Percentiles rank a stretch among this genome's conserved stretches.
Conservation (phyloP, 2,329 filamentous ascomycete species). For the Ramichloridium luteum region DNA sequence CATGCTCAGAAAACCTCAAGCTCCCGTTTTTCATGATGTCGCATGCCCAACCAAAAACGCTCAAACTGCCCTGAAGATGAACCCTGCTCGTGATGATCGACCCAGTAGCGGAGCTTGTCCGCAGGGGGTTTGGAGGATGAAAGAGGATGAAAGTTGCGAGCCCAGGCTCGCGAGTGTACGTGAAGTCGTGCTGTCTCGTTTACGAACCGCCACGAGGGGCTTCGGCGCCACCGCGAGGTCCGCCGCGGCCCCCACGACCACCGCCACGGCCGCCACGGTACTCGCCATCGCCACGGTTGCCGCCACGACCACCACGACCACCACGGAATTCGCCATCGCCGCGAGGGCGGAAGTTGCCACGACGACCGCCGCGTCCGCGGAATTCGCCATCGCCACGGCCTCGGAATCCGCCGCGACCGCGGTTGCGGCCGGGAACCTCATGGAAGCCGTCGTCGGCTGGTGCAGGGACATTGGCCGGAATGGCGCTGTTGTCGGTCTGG, state of each 20-base stretch:
- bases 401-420: conserved; percentile 28
- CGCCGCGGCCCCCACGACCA: conserved; percentile 13
- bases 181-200: too few relatives aligned
- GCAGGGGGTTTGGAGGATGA: too few relatives aligned
- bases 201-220: conserved; percentile 1
- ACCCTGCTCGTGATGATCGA: too few relatives aligned
- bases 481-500: conserved; percentile 19
- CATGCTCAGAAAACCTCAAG: too few relatives aligned
- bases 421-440: conserved; percentile 39
- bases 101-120: too few relatives aligned
- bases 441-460: conserved; percentile 55
- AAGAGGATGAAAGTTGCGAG: too few relatives aligned
- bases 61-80: too few relatives aligned
- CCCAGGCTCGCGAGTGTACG: too few relatives aligned
- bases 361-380: conserved; percentile 18
- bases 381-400: conserved; percentile 27
- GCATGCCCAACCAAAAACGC: too few relatives aligned
- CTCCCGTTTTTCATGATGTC: too few relatives aligned
- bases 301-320: conserved; percentile 23
- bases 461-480: conserved; percentile 20
- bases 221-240: conserved; percentile 12
- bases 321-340: conserved; percentile 32
- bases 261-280: conserved; percentile 13
- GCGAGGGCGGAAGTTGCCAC: conserved; percentile 16
- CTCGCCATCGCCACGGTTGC: conserved; percentile 12